Conservation (phyloP, 305 asterid species). For the Ajuga reptans region DNA sequence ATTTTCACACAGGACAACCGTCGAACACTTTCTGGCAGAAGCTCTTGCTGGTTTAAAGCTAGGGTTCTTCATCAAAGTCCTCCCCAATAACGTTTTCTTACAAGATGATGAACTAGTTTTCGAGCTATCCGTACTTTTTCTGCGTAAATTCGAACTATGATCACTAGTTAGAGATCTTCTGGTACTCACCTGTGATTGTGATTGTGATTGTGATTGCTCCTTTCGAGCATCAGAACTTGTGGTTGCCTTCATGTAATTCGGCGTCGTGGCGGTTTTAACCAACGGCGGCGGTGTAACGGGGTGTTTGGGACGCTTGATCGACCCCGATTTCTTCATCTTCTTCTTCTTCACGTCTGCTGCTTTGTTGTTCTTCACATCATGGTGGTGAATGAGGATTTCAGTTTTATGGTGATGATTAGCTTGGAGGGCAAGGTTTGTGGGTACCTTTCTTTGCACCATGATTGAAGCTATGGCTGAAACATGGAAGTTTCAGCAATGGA, state of each 20-base stretch:
- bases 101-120: constrained; percentile 24
- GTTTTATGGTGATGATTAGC: constrained; percentile 28
- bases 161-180: neutral
- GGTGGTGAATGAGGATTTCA: constrained; percentile 28
- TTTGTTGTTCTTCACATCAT: constrained; percentile 38
- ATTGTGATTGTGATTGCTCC: constrained; percentile 31
- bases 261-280: constrained; percentile 26
- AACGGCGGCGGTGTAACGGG: constrained; percentile 32
- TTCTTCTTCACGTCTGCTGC: constrained; percentile 41
- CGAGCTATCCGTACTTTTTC: constrained; percentile 20
- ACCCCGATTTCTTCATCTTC: constrained; percentile 70
- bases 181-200: constrained; percentile 25
- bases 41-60: constrained; percentile 53
- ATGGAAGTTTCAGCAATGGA: constrained; percentile 20
- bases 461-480: constrained; percentile 25
- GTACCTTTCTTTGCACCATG: constrained; percentile 71
- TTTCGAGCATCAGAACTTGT: constrained; percentile 72
- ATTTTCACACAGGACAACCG: constrained; percentile 33
- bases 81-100: constrained; percentile 24
- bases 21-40: constrained; percentile 34
- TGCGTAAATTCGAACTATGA: constrained; percentile 7
- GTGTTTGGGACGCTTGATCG: constrained; percentile 33
- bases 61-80: constrained; percentile 44
- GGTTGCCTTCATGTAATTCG: constrained; percentile 87
- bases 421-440: constrained; percentile 38